Evolutionary conservation across 495 filamentous ascomycete species (phyloP).

Genomic region (Hypoxylon crocopeplum): DNA sequence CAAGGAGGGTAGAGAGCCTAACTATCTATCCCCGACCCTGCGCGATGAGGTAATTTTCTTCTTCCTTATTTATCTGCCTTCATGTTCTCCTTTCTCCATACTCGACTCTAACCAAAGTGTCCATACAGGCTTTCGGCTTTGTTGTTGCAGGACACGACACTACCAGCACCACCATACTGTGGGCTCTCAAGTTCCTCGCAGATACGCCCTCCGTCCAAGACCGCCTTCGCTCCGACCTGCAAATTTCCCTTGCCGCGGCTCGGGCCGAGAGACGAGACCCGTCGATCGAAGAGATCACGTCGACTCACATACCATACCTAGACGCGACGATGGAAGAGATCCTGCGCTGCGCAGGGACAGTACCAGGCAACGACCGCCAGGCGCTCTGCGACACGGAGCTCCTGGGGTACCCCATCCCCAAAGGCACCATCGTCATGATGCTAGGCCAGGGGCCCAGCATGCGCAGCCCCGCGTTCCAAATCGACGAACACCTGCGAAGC

Average conservation of each 20-base stretch:
- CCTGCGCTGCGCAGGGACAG: background rate
- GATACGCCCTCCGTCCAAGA: slow-evolving; percentile 39
- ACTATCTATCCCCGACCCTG: no score
- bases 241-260: slow-evolving; percentile 15
- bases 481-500: background rate
- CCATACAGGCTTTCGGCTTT: slow-evolving; percentile 41
- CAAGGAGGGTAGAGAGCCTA: no score
- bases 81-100: no score
- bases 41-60: no score
- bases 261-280: slow-evolving; percentile 1
- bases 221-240: slow-evolving; percentile 28
- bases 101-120: no score
- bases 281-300: background rate
- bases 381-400: background rate
- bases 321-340: background rate
- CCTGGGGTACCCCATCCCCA: background rate
- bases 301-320: background rate
- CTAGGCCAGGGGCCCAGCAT: background rate
- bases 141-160: slow-evolving; percentile 46
- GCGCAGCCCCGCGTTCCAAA: background rate
- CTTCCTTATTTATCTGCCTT: no score
- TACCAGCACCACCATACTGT: slow-evolving; percentile 35
- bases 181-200: slow-evolving; percentile 47
- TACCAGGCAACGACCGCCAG: background rate
- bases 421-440: background rate